Base-by-base conservation (phyloP, 2,329 filamentous ascomycete genomes). In the Pseudocercospora ulei region DNA sequence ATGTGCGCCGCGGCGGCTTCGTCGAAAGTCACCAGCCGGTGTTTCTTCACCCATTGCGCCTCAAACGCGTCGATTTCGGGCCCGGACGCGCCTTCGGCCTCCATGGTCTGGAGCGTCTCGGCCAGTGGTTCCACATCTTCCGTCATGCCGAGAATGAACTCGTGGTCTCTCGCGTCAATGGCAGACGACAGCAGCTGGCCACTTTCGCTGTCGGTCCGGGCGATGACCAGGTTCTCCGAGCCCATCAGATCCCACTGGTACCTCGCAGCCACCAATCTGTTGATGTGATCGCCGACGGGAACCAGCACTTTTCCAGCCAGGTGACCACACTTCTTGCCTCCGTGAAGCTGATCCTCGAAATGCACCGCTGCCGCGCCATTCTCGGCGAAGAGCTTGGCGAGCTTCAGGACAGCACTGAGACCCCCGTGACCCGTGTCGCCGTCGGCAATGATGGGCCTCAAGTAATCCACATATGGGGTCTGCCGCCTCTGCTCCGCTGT, bases 241-340 rank as follows among this genome's bases (percentile, higher is more conserved):
- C 88, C 90, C 88, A 98, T 96, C 53, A 95, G 72, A 56, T 98
- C 90, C 88, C 88, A 98, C 59, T 98, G 90, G 67, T 94, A 95
- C 43, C 90, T 79, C 2, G 88, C 79, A 1, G 90, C 87, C 12
- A 86, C 79, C 3, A 98, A 76, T 17, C 90, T 80, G 66, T 94
- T 95, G 69, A 96, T 93, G 67, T 98, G 90, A 61, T 96, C 90
- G 44, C 86, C 82, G 0, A 87, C 77, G 0, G 90, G 88, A 2
- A 96, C 90, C 5, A 98, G 70, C 1, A 96, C 90, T 62, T 96
- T 98, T 51, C 90, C 90, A 1, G 90, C 90, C 45, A 96, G 68
- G 65, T 98, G 90, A 9, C 90, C 90, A 58, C 90, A 98, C 66
- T 96, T 98, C 71, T 98, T 98, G 45, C 90, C 90, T 27, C 90